Percentiles rank a stretch among this genome's conserved stretches.
Conservation (phyloP, 352 stramenopile genomes). For the Globisporangium alternatum region DNA sequence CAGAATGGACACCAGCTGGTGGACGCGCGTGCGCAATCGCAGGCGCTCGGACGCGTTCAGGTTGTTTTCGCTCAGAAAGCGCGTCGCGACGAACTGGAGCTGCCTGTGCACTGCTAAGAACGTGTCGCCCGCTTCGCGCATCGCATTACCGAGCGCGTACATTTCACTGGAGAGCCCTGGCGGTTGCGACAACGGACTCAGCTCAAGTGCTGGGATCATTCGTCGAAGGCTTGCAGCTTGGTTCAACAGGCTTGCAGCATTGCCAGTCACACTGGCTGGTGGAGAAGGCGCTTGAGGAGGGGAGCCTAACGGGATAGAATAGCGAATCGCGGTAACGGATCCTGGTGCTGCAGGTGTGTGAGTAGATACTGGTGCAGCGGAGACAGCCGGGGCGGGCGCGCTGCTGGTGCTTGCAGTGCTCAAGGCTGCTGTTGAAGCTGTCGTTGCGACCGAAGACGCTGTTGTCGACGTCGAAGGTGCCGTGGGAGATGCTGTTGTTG, state of each 20-base stretch:
- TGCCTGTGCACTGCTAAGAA: slow-evolving; percentile 37
- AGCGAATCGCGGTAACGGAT: background rate
- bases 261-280: background rate
- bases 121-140: slow-evolving; percentile 30
- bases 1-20: slow-evolving; percentile 25
- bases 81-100: slow-evolving; percentile 26
- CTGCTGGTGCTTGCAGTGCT: background rate
- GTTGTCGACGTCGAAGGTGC: background rate
- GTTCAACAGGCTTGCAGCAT: slow-evolving; percentile 16
- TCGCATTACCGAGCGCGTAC: slow-evolving; percentile 28
- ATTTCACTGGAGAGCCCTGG: slow-evolving; percentile 23
- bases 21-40: slow-evolving; percentile 22
- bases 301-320: background rate
- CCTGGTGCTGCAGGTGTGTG: background rate
- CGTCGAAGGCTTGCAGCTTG: slow-evolving; percentile 24
- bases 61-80: slow-evolving; percentile 25
- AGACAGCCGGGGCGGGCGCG: background rate
- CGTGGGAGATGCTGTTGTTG: background rate
- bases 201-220: slow-evolving; percentile 25
- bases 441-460: background rate
- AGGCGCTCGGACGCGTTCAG: slow-evolving; percentile 22
- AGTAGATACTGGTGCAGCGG: background rate
- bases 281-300: background rate
- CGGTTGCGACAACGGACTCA: slow-evolving; percentile 22
- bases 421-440: background rate